Conservation (phyloP, 2,329 filamentous ascomycete genomes). For the Pezicula neosporulosa region DNA sequence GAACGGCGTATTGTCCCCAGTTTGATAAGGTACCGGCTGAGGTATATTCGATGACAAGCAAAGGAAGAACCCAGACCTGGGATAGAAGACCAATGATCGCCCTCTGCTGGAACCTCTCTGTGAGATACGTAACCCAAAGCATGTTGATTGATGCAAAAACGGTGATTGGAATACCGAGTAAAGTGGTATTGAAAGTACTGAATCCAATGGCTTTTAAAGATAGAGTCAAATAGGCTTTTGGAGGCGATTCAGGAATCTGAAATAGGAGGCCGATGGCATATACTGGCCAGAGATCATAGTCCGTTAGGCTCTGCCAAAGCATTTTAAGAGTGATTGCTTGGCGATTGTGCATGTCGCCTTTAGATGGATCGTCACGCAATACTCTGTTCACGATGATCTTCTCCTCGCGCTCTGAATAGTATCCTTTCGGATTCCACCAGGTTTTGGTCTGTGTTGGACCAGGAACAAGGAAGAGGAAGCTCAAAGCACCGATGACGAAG, state of each 20-base stretch:
- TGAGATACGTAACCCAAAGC: constrained; percentile 43
- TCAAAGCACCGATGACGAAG: constrained; percentile 5
- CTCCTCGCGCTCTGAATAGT: constrained; percentile 60
- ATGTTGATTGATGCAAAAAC: constrained; percentile 32
- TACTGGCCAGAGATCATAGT: constrained; percentile 51
- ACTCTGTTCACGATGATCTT: constrained; percentile 65
- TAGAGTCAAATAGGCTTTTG: constrained; percentile 17
- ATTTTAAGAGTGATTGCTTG: constrained; percentile 41
- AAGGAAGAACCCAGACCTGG: constrained; percentile 38
- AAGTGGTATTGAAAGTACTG: constrained; percentile 39
- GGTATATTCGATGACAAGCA: constrained; percentile 26
- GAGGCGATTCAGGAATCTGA: constrained; percentile 17
- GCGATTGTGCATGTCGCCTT: constrained; percentile 44
- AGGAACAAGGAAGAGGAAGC: constrained; percentile 12
- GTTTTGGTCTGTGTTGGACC: constrained; percentile 29
- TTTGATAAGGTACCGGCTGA: constrained; percentile 5
- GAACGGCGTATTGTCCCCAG: constrained; percentile 23
- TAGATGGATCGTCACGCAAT: constrained; percentile 48
- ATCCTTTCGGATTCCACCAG: constrained; percentile 57
- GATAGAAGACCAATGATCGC: constrained; percentile 29
- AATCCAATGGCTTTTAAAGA: constrained; percentile 22
- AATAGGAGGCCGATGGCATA: constrained; percentile 35
- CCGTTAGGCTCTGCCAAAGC: constrained; percentile 43
- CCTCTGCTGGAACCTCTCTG: constrained; percentile 35
- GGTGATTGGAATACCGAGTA: constrained; percentile 41